A percentile compares a stretch with the other conserved stretches of the same genome.
phyloP scores from a whole-genome alignment of 805 yeast species.

The Candida pseudofarinosa region DNA sequence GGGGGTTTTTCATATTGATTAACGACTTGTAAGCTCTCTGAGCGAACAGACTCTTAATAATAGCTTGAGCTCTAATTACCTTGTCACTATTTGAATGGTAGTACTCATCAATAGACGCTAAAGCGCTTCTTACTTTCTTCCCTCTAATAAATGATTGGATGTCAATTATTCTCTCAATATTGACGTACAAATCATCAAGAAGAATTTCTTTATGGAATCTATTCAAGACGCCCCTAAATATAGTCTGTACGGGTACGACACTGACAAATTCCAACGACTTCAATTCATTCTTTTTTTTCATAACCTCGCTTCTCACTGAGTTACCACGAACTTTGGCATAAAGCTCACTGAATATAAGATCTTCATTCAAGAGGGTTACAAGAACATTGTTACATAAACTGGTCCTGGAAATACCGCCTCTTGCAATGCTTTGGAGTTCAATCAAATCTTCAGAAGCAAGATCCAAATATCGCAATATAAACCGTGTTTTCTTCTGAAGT shows the following conservation, averaged over 20 bases:
- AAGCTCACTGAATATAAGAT: slow-evolving; percentile 30
- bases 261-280: slow-evolving; percentile 13
- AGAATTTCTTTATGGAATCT: slow-evolving; percentile 54
- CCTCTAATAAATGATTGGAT: slow-evolving; percentile 61
- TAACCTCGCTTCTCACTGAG: slow-evolving; percentile 26
- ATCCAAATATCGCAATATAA: slow-evolving; percentile 2
- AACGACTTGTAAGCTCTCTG: slow-evolving; percentile 71
- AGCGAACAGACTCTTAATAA: slow-evolving; percentile 62
- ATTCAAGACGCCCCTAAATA: slow-evolving; percentile 57
- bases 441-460: not conserved
- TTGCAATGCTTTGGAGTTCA: slow-evolving; percentile 40
- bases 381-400: slow-evolving; percentile 40
- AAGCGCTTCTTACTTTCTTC: slow-evolving; percentile 30
- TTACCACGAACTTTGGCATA: slow-evolving; percentile 45
- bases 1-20: slow-evolving; percentile 69
- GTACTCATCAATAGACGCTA: slow-evolving; percentile 34
- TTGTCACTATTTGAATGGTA: slow-evolving; percentile 54
- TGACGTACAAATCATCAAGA: slow-evolving; percentile 49
- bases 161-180: slow-evolving; percentile 32
- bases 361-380: slow-evolving; percentile 39
- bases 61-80: slow-evolving; percentile 71
- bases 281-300: slow-evolving; percentile 12
- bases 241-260: slow-evolving; percentile 49
- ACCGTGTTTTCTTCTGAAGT: slow-evolving; percentile 4
- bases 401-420: slow-evolving; percentile 44